Evolutionary conservation across 1,139 yeast species (phyloP).

Genomic region (Groenewaldozyma auringiensis): DNA sequence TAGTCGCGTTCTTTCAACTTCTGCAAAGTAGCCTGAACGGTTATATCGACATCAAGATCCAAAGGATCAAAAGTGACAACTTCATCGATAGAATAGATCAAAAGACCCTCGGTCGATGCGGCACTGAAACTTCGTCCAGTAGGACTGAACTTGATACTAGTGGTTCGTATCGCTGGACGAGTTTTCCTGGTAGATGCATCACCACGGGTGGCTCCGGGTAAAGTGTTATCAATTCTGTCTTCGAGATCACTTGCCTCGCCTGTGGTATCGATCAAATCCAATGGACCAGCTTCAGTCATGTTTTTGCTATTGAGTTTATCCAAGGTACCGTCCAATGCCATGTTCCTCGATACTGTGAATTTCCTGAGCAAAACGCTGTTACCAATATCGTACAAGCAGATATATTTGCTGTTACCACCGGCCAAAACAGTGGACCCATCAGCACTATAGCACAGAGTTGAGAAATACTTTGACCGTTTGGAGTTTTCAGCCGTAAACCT

Average conservation of each 20-base stretch:
- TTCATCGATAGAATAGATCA: conserved; percentile 74
- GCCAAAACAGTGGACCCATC: conserved; percentile 86
- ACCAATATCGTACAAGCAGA: conserved; percentile 82
- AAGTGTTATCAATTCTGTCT: conserved; percentile 62
- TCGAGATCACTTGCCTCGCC: conserved; percentile 86
- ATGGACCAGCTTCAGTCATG: conserved; percentile 83
- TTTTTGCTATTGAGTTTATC: conserved; percentile 69
- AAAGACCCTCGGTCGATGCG: conserved; percentile 89
- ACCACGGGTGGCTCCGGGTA: conserved; percentile 89
- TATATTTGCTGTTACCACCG: conserved; percentile 87
- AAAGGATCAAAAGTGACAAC: conserved; percentile 82
- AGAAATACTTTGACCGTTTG: conserved; percentile 75
- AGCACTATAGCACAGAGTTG: conserved; percentile 74
- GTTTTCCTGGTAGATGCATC: conserved; percentile 74
- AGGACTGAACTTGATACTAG: conserved; percentile 76
- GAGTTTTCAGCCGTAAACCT: conserved; percentile 75
- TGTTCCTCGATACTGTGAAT: conserved; percentile 78
- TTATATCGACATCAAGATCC: conserved; percentile 87
- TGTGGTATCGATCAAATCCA: conserved; percentile 71
- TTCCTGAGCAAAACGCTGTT: conserved; percentile 79
- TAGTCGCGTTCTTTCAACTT: conserved; percentile 62
- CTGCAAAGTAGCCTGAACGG: conserved; percentile 67
- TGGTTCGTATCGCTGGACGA: conserved; percentile 75
- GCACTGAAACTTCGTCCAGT: conserved; percentile 90
- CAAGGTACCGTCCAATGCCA: conserved; percentile 85